A percentile compares a stretch with the other conserved stretches of the same genome.
Evolutionary conservation across 108 stramenopile genomes (phyloP).

Genomic region (Epithemia pelagica): DNA sequence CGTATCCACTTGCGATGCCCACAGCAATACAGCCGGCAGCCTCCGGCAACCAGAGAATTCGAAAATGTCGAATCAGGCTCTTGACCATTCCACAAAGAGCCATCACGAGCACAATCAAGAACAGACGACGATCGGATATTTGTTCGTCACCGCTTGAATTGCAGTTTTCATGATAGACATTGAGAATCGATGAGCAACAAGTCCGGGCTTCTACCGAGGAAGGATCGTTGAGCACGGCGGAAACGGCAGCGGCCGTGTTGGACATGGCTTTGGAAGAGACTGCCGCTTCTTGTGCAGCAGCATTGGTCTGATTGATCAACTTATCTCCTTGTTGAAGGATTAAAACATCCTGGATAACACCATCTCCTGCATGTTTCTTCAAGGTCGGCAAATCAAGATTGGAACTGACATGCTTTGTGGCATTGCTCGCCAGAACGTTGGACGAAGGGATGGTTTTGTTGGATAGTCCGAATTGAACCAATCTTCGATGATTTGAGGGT

Average conservation of each 20-base stretch:
- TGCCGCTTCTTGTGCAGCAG: constrained; percentile 30
- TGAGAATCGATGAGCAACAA: constrained; percentile 82
- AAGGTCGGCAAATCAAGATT: constrained; percentile 53
- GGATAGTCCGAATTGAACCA: not conserved
- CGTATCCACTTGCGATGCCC: constrained; percentile 63
- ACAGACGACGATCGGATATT: constrained; percentile 61
- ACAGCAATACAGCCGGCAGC: constrained; percentile 85
- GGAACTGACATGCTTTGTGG: constrained; percentile 20
- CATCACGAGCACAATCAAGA: constrained; percentile 77
- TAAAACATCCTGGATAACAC: constrained; percentile 50
- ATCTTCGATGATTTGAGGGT: not conserved
- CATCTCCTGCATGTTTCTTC: constrained; percentile 47
- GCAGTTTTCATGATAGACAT: constrained; percentile 82
- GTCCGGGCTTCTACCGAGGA: constrained; percentile 66
- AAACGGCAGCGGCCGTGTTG: constrained; percentile 42
- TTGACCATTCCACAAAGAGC: constrained; percentile 82
- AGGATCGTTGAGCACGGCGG: constrained; percentile 65
- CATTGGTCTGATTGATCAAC: constrained; percentile 3
- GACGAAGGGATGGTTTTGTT: not conserved
- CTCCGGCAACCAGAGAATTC: constrained; percentile 77
- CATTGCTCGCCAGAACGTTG: not conserved
- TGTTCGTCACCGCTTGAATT: constrained; percentile 68
- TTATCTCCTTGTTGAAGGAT: constrained; percentile 45
- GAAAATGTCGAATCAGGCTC: constrained; percentile 77
- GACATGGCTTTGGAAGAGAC: constrained; percentile 54